Conservation (phyloP, 768 basidiomycete species). For the Tephrocybe rancida region DNA sequence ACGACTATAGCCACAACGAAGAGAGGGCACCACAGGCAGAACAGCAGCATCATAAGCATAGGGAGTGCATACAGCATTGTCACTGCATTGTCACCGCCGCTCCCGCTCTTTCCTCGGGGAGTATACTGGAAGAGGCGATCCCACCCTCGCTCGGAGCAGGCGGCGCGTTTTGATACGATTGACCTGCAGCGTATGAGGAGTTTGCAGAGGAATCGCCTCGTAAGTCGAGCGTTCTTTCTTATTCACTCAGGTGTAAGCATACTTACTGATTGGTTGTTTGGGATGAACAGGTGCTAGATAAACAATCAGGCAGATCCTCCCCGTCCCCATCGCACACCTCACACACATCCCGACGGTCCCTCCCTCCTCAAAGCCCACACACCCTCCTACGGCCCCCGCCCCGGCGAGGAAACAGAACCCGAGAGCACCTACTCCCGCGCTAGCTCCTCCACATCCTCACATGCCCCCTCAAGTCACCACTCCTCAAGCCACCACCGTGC, state of each 20-base stretch:
- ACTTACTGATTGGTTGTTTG: constrained; percentile 12
- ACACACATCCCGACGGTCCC: constrained; percentile 31
- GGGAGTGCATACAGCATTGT: constrained; percentile 3
- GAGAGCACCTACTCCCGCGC: constrained; percentile 40
- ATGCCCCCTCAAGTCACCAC: not conserved
- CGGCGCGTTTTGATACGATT: constrained; percentile 43
- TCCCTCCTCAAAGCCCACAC: constrained; percentile 24
- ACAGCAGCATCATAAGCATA: constrained; percentile 17
- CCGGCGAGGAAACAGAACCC: constrained; percentile 84
- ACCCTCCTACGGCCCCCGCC: constrained; percentile 40
- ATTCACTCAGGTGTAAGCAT: no score
- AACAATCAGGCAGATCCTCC: constrained; percentile 43
- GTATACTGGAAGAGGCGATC: constrained; percentile 52
- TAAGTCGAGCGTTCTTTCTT: constrained; percentile 38
- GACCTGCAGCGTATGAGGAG: constrained; percentile 65
- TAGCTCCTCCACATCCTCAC: not conserved
- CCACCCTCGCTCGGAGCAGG: constrained; percentile 35
- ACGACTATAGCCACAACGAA: constrained; percentile 18
- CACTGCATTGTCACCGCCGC: not conserved
- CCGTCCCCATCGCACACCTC: constrained; percentile 44
- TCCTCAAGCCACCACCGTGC: constrained; percentile 11
- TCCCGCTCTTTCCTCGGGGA: constrained; percentile 16
- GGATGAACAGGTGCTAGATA: constrained; percentile 60
- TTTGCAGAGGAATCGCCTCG: constrained; percentile 74
- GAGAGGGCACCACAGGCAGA: not conserved